A percentile compares a stretch with the other conserved stretches of the same genome.
phyloP scores from a whole-genome alignment of 2,329 filamentous ascomycete genomes.

The Simplicillium sp. region DNA sequence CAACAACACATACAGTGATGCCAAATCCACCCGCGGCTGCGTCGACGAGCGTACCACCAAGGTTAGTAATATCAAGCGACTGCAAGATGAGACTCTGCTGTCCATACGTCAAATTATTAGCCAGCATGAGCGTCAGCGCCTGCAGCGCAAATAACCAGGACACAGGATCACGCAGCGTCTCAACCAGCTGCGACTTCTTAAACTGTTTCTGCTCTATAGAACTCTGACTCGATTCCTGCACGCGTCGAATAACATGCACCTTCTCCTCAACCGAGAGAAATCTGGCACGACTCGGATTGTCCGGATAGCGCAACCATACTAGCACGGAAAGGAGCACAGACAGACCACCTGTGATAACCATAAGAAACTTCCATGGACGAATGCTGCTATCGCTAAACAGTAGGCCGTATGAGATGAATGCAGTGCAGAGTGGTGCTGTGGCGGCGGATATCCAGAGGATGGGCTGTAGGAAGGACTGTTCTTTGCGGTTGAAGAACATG shows the following conservation, averaged over 20 bases:
- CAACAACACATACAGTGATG: too few species aligned
- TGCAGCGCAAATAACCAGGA: conserved; percentile 20
- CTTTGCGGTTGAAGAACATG: conserved; percentile 27
- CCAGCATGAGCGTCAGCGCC: conserved; percentile 22
- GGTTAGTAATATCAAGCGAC: conserved; percentile 21
- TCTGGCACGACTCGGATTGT: too few species aligned
- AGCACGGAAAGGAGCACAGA: too few species aligned
- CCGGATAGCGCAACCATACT: too few species aligned
- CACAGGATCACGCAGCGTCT: conserved; percentile 18
- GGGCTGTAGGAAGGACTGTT: conserved; percentile 20
- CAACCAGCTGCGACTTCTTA: conserved; percentile 18
- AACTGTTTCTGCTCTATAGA: conserved; percentile 28
- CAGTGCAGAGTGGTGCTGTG: conserved; percentile 24
- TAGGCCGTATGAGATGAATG: conserved; percentile 29
- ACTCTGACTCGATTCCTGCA: conserved; percentile 15
- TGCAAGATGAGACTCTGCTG: conserved; percentile 27
- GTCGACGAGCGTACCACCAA: conserved; percentile 12
- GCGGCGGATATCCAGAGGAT: conserved; percentile 22
- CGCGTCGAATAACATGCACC: too few species aligned
- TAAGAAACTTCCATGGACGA: conserved; percentile 28
- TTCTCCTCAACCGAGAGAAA: too few species aligned
- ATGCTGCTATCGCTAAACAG: conserved; percentile 22
- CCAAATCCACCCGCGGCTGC: too few species aligned
- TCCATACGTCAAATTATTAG: conserved; percentile 28
- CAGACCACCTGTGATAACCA: background rate